A percentile compares a stretch with the other conserved stretches of the same genome.
These are phyloP conservation scores for Dactylellina sp. DNA, from an alignment of 2,329 filamentous ascomycete genomes.

Conservation along the genomic window DNA sequence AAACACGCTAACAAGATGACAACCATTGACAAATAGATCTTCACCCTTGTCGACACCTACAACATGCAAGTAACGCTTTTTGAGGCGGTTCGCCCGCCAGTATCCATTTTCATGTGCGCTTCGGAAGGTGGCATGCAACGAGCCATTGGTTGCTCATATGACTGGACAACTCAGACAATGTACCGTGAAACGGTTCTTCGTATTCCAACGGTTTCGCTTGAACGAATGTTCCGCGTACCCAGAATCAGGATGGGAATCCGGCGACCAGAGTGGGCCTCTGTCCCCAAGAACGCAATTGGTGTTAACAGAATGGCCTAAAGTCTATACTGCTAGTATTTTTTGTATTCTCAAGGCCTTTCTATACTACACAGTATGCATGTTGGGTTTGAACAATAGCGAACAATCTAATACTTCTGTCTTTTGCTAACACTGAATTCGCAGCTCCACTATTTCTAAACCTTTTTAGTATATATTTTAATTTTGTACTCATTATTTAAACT, in stretches of 20 bases:
- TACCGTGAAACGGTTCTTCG: conserved; percentile 66
- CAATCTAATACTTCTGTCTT: too few species aligned
- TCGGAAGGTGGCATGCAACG: conserved; percentile 67
- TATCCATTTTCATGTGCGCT: conserved; percentile 65
- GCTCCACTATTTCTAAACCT: too few species aligned
- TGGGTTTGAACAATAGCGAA: too few species aligned
- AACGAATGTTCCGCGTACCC: conserved; percentile 63
- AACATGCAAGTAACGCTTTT: conserved; percentile 63
- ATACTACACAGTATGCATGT: too few species aligned
- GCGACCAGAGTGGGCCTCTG: conserved; percentile 24
- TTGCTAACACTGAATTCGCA: too few species aligned
- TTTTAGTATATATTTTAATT: too few species aligned
- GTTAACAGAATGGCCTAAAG: too few species aligned
- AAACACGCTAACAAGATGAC: too few species aligned
- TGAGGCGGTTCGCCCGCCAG: conserved; percentile 63
- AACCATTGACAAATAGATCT: conserved; percentile 60
- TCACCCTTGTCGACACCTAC: conserved; percentile 63
- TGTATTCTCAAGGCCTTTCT: too few species aligned
- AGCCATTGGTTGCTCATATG: conserved; percentile 66
- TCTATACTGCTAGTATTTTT: too few species aligned
- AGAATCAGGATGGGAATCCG: conserved; percentile 62
- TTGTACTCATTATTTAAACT: too few species aligned
- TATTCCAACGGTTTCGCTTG: conserved; percentile 63
- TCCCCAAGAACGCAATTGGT: neutral
- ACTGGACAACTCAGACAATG: conserved; percentile 64